A percentile compares a stretch with the other conserved stretches of the same genome.
These are phyloP conservation scores for Avicennia marina DNA, from an alignment of 257 asterid species.

Conservation along the genomic window DNA sequence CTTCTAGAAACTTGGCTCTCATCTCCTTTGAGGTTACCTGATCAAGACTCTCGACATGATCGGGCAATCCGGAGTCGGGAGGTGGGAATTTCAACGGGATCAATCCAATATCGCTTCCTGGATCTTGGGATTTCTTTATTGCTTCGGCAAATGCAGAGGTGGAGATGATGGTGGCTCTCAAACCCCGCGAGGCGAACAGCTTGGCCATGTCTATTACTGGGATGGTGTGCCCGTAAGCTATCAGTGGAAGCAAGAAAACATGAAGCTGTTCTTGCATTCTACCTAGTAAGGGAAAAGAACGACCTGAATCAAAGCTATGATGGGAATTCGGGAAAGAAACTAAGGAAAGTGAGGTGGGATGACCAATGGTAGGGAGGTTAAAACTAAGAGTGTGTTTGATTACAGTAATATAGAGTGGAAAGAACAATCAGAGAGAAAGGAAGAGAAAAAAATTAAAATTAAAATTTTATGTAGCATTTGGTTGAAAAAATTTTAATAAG, in stretches of 20 bases:
- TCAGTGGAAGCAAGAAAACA: constrained; percentile 35
- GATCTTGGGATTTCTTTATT: constrained; percentile 11
- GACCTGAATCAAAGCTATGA: too few relatives aligned
- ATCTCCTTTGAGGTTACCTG: constrained; percentile 16
- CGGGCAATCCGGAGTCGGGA: constrained; percentile 29
- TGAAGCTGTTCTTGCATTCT: constrained; percentile 31
- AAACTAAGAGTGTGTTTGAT: too few relatives aligned
- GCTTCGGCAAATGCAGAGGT: constrained; percentile 29
- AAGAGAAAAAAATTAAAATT: too few relatives aligned
- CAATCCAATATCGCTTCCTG: constrained; percentile 30
- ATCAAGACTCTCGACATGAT: constrained; percentile 28
- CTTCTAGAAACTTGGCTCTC: constrained; percentile 6
- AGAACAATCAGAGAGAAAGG: too few relatives aligned
- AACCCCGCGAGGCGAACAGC: constrained; percentile 40
- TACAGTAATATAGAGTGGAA: too few relatives aligned
- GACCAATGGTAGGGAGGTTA: too few relatives aligned
- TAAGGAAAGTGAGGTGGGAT: too few relatives aligned
- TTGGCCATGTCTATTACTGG: constrained; percentile 63
- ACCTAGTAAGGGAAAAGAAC: too few relatives aligned
- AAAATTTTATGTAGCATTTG: too few relatives aligned
- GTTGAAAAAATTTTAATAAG: too few relatives aligned
- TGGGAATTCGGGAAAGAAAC: too few relatives aligned
- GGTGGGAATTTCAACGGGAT: constrained; percentile 33
- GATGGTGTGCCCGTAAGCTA: constrained; percentile 60
- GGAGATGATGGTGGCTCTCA: constrained; percentile 35